Evolutionary conservation across 768 basidiomycete species (phyloP), one percentile per base, ranked within the genome.

Genomic region (Lactarius akahatsu): DNA sequence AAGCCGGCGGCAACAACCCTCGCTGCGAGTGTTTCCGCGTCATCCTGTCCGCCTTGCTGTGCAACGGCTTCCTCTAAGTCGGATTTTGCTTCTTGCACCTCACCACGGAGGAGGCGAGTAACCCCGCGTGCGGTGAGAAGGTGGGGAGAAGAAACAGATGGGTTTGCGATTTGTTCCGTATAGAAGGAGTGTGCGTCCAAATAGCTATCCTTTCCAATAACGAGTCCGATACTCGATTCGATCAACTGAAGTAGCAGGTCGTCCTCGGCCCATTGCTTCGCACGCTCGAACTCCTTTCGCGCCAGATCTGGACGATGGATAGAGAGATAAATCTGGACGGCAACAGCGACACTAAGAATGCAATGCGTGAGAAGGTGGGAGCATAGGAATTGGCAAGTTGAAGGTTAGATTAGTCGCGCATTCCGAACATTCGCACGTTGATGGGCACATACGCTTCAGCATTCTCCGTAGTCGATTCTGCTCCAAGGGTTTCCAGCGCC

Each of bases 261-360:
- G 74, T 97, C 95, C 74, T 95, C 94, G 8, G 91, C 91, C 82
- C 88, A 92, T 61, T 83, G 84, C 76, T 94, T 90, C 30, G 92
- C 91, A 28, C 87, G 83, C 38, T 91, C 88, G 73, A 92, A 89
- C 72, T 92, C 89, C 73, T 88, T 91, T 77, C 88, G 90, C 32
- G 95, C 95, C 45, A 95, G 84, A 78, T 92, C 94, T 40, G 88
- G 80, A 50, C 95, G 88, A 75, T 91, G 85, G 64, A 96, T 92
- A n/a, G 92, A 92, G 43, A 98, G 86, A 74, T 94, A 92, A 59
- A 96, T 85, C 73, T 96, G 92, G 15, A 91, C 86, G 57, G 90
- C 85, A 54, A 94, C 77, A 4, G 93, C 90, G 41, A 92, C 88
- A 50, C 95, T 96, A 61, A n/a, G 20, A 63, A 57, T 66, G 11